Conservation (phyloP, 2,329 filamentous ascomycete genomes). For the Sporothrix protearum region DNA sequence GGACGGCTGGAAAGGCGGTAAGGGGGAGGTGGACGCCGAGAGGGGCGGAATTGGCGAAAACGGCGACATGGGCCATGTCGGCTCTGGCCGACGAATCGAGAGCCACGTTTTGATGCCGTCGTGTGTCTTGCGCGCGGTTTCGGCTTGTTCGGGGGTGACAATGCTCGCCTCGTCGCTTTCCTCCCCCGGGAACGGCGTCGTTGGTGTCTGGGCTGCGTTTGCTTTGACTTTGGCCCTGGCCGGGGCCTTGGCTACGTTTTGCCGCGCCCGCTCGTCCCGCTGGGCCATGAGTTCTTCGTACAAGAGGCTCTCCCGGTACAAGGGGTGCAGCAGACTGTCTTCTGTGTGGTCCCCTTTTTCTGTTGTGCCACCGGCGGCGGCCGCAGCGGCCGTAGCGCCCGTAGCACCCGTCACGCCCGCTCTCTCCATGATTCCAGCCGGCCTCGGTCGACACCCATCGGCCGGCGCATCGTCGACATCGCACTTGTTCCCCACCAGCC, state of each 20-base stretch:
- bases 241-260: not conserved
- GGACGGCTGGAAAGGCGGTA: no score
- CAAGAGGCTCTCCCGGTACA: conserved; percentile 28
- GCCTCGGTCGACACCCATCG: no score
- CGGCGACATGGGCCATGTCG: not conserved
- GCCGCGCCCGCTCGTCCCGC: not conserved
- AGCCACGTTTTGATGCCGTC: conserved; percentile 39
- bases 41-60: not conserved
- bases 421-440: no score
- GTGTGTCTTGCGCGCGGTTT: conserved; percentile 13
- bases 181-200: not conserved
- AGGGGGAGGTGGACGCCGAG: no score
- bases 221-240: not conserved
- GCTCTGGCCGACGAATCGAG: conserved; percentile 34
- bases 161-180: not conserved
- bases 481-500: conserved; percentile 66
- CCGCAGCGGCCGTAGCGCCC: not conserved
- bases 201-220: not conserved
- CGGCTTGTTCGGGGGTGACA: not conserved
- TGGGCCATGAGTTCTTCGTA: conserved; percentile 22
- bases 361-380: no score
- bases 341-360: no score
- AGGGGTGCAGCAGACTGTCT: conserved; percentile 27
- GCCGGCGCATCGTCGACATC: conserved; percentile 44
- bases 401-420: no score